Conservation (phyloP, 495 filamentous ascomycete genomes). For the Pseudotulostoma volvatum region DNA sequence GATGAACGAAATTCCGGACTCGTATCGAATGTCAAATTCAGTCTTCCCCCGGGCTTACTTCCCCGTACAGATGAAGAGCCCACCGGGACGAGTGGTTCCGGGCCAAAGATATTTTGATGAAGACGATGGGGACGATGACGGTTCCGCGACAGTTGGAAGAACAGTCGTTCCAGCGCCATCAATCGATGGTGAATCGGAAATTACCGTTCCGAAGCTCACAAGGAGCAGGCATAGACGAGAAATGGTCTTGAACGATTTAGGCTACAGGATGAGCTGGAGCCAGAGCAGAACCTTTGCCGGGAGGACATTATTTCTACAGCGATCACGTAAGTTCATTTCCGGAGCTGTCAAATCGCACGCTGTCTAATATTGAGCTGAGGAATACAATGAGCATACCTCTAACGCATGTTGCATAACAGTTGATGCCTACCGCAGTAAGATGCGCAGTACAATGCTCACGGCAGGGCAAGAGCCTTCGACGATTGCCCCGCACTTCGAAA, state of each 20-base stretch:
- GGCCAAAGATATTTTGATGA: conserved; percentile 50
- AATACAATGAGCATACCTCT: too few species aligned
- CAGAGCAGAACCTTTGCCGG: conserved; percentile 78
- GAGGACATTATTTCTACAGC: conserved; percentile 76
- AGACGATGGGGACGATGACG: conserved; percentile 37
- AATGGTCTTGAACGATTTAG: conserved; percentile 74
- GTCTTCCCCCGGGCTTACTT: conserved; percentile 86
- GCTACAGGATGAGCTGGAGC: conserved; percentile 88
- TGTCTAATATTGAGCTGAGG: too few species aligned
- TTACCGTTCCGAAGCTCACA: conserved; percentile 58
- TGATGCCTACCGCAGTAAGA: conserved; percentile 90
- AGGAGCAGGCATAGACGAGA: conserved; percentile 56
- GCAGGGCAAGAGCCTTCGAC: conserved; percentile 52
- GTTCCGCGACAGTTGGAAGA: conserved; percentile 29
- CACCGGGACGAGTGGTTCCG: conserved; percentile 44
- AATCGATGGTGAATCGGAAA: conserved; percentile 54
- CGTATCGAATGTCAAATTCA: conserved; percentile 70
- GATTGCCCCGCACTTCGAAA: conserved; percentile 75
- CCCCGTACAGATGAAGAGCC: conserved; percentile 70
- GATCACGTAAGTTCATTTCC: conserved; percentile 62
- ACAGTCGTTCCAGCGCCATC: conserved; percentile 56
- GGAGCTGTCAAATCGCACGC: too few species aligned
- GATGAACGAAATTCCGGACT: conserved; percentile 87
- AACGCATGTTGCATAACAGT: too few species aligned
- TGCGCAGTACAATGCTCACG: conserved; percentile 59